phyloP scores from a whole-genome alignment of 805 yeast species.

The Candida insectalens region DNA sequence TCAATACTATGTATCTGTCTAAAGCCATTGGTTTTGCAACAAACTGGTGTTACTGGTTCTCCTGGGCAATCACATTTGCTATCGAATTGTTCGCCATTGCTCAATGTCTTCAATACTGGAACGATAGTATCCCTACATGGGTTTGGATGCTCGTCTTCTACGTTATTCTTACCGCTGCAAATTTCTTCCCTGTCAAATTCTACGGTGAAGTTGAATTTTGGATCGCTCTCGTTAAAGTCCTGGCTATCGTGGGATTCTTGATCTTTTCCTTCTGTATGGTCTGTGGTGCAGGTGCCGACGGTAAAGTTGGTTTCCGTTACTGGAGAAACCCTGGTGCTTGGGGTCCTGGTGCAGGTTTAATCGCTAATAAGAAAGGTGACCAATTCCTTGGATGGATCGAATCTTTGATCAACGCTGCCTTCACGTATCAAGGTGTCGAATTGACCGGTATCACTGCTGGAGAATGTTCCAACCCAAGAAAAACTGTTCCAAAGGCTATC shows the following conservation, averaged over 20 bases:
- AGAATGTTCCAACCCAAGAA: conserved; percentile 61
- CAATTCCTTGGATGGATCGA: conserved; percentile 63
- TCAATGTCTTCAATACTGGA: conserved; percentile 58
- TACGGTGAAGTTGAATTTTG: conserved; percentile 75
- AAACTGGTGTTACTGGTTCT: conserved; percentile 69
- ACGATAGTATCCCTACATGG: conserved; percentile 55
- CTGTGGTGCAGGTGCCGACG: conserved; percentile 60
- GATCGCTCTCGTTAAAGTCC: conserved; percentile 57
- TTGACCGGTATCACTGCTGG: conserved; percentile 69
- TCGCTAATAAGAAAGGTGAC: conserved; percentile 38
- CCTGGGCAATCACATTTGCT: conserved; percentile 72
- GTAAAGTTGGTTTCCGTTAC: conserved; percentile 70
- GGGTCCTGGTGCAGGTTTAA: conserved; percentile 47
- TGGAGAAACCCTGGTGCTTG: conserved; percentile 77
- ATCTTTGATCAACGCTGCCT: conserved; percentile 65
- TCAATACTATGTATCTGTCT: conserved; percentile 56
- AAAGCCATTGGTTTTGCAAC: conserved; percentile 68
- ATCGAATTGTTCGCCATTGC: conserved; percentile 66
- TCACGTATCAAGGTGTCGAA: conserved; percentile 76
- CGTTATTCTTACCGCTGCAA: conserved; percentile 40
- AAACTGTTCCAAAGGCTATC: conserved; percentile 63
- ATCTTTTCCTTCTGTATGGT: conserved; percentile 62
- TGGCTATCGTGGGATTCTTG: conserved; percentile 65
- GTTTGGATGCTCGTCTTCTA: conserved; percentile 67
- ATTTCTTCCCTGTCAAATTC: conserved; percentile 57